Evolutionary conservation across 169 alveolate genomes (phyloP).

Genomic region (Plasmodium adleri): DNA sequence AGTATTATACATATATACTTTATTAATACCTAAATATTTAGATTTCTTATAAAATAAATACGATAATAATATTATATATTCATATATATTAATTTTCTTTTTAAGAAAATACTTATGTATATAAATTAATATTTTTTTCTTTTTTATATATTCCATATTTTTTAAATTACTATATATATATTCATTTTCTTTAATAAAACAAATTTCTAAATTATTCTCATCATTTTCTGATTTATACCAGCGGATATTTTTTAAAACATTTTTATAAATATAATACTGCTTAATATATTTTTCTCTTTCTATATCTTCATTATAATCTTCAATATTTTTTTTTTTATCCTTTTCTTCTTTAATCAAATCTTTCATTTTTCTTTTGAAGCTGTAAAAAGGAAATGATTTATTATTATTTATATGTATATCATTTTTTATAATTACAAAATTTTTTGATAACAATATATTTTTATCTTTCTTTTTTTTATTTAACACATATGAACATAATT

Average conservation of each 20-base stretch:
- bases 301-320: neutral
- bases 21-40: conserved; percentile 40
- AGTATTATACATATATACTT: conserved; percentile 47
- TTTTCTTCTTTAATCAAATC: neutral
- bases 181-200: conserved; percentile 35
- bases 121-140: neutral
- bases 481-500: neutral
- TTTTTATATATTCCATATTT: conserved; percentile 19
- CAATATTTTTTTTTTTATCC: neutral
- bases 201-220: neutral
- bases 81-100: conserved; percentile 46
- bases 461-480: neutral
- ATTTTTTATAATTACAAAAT: neutral
- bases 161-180: conserved; percentile 19
- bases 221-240: neutral
- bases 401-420: neutral
- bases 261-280: neutral
- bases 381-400: neutral
- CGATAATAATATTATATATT: conserved; percentile 29
- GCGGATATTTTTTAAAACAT: neutral
- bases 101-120: conserved; percentile 16
- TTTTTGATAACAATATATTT: no score
- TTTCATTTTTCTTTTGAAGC: neutral
- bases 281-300: neutral
- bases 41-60: conserved; percentile 60